Evolutionary conservation across 352 stramenopile species (phyloP).

Genomic region (Phytophthora gonapodyides): DNA sequence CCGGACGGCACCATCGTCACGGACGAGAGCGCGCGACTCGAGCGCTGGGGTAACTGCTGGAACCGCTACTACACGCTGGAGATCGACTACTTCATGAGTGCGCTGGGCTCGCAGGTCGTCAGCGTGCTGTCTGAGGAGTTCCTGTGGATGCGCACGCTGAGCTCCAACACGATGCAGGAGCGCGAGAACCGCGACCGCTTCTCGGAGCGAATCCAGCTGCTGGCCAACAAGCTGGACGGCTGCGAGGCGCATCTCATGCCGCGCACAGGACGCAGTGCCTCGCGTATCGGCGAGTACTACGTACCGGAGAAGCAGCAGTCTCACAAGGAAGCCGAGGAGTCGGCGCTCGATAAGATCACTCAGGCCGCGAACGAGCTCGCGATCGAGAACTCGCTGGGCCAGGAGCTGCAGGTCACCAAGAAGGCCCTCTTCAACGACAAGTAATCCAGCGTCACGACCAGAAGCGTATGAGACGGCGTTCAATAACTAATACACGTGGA

Average conservation of each 20-base stretch:
- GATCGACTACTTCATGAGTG: conserved; percentile 98
- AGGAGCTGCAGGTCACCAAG: conserved; percentile 84
- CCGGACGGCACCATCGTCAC: conserved; percentile 95
- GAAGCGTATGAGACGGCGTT: conserved; percentile 5
- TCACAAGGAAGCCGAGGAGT: conserved; percentile 74
- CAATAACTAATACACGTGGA: conserved; percentile 36
- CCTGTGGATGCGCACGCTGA: conserved; percentile 92
- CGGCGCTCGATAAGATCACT: conserved; percentile 84
- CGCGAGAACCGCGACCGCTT: conserved; percentile 90
- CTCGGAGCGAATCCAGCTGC: conserved; percentile 87
- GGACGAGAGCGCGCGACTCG: conserved; percentile 92
- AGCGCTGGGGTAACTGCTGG: conserved; percentile 97
- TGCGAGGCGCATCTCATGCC: conserved; percentile 68
- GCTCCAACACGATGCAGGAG: conserved; percentile 90
- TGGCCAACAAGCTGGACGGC: conserved; percentile 85
- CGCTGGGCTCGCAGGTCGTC: conserved; percentile 90
- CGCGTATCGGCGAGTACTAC: conserved; percentile 86
- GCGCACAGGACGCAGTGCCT: conserved; percentile 50
- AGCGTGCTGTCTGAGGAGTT: conserved; percentile 94
- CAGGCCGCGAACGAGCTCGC: conserved; percentile 86
- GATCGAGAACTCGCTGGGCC: conserved; percentile 82
- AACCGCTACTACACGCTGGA: conserved; percentile 82
- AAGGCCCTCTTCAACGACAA: conserved; percentile 87
- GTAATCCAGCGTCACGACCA: conserved; percentile 40
- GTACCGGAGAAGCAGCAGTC: conserved; percentile 80